Base-by-base conservation (phyloP, 2,329 filamentous ascomycete species). In the Plenodomus biglobosus region DNA sequence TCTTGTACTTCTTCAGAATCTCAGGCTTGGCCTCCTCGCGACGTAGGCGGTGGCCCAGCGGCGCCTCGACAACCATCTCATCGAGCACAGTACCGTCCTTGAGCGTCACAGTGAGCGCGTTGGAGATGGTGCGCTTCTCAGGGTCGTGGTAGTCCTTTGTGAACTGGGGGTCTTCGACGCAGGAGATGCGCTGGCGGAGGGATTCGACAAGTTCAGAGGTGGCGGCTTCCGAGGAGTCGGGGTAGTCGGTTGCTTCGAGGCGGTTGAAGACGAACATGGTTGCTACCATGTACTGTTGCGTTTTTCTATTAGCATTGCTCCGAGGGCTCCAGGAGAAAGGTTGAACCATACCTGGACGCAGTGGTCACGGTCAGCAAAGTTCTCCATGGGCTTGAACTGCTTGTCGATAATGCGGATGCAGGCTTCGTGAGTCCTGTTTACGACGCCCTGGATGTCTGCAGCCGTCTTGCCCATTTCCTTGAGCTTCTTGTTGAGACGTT, bases 391-490 rank as follows among this genome's bases (percentile, higher is more conserved):
- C 84, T 96, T 97, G 83, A 96, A 95, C 78, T 99, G 94, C 83
- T 99, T 99, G 84, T 99, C 94, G 68, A 99, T 99, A 77, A 99
- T 99, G 68, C 94, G 91, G 71, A 99, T 85, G 79, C 94, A 97
- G 50, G 94, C 94, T 78, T 99, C 94, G 79, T 99, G 94, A 8
- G 94, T 99, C 66, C 94, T 87, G 84, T 92, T 96, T 63, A 87
- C 91, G 67, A 99, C 84, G 53, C 83, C 82, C 79, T 95, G 92
- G 79, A 99, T 74, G 74, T 99, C 92, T 62, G 87, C 88, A 48
- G 92, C 91, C 44, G 86, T 88, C 82, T 96, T 96, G 77, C 91
- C 92, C 79, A 88, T 79, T 36, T 83, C 80, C 74, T 88, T 87
- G 57, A 99, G 85, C 75, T 90, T 85, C 74, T 85, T 82, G 81